These are phyloP conservation scores for Durusdinium trenchii DNA, from an alignment of 73 alveolate genomes.

Conservation along the genomic window DNA sequence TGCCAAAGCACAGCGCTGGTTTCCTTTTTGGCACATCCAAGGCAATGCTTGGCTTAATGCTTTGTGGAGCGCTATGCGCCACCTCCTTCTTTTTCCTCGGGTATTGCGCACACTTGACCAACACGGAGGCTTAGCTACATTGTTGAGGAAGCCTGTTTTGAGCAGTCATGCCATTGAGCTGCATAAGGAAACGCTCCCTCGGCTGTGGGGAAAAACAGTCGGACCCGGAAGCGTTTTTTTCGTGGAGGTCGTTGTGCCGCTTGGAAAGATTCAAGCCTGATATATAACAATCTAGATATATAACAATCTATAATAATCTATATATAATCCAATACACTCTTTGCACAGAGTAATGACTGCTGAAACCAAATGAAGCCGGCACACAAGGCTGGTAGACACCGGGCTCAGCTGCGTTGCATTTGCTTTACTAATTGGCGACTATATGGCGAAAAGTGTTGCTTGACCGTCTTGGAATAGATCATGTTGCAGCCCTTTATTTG, in stretches of 20 bases:
- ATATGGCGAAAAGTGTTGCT: constrained; percentile 45
- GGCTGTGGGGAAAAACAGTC: constrained; percentile 36
- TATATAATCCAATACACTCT: no score
- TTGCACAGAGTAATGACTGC: no score
- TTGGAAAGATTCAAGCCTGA: not conserved
- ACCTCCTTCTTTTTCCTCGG: constrained; percentile 53
- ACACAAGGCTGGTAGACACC: constrained; percentile 27
- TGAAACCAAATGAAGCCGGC: no score
- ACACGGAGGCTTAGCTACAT: not conserved
- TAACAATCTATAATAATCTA: no score
- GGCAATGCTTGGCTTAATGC: constrained; percentile 45
- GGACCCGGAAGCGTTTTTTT: constrained; percentile 28
- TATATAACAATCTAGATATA: no score
- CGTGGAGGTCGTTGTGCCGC: constrained; percentile 33
- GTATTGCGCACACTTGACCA: constrained; percentile 51
- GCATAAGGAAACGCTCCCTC: constrained; percentile 56
- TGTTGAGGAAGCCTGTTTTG: not conserved
- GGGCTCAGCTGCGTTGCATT: constrained; percentile 60
- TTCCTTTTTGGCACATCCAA: not conserved
- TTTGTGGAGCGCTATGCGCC: constrained; percentile 52
- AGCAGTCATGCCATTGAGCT: not conserved
- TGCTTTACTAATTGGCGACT: constrained; percentile 42
- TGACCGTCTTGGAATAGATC: not conserved
- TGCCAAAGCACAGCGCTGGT: not conserved
- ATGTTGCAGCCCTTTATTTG: not conserved